Percentiles rank a stretch among this genome's conserved stretches.
These are phyloP conservation scores for Rhododendron vialii DNA, from an alignment of 148 eudicot species.

Conservation along the genomic window DNA sequence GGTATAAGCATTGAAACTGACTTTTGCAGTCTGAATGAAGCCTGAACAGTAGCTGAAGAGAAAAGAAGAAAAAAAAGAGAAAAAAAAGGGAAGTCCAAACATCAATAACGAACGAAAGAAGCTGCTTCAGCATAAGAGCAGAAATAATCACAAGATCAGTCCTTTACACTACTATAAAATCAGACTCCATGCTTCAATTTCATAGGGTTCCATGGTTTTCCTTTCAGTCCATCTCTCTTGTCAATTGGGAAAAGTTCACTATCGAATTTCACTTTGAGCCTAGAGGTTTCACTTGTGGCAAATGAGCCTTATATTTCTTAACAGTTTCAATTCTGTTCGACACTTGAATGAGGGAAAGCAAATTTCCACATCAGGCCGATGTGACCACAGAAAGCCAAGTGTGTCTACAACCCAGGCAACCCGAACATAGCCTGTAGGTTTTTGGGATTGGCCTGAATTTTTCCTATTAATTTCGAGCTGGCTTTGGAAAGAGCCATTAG, in stretches of 20 bases:
- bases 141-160: background rate
- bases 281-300: background rate
- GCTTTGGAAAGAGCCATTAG: background rate
- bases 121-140: background rate
- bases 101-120: background rate
- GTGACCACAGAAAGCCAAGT: background rate
- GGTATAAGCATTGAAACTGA: conserved; percentile 44
- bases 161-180: background rate
- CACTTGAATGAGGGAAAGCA: background rate
- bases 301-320: background rate
- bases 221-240: background rate
- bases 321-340: background rate
- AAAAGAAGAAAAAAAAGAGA: background rate
- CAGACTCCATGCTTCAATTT: background rate
- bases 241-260: background rate
- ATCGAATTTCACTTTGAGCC: background rate
- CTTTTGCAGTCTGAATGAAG: conserved; percentile 42
- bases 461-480: background rate
- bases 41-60: conserved; percentile 47
- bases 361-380: background rate
- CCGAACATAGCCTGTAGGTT: background rate
- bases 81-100: background rate
- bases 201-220: background rate
- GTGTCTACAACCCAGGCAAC: background rate
- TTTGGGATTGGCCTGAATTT: background rate